phyloP scores from a whole-genome alignment of 148 eudicot genomes.

The Diospyros lotus region DNA sequence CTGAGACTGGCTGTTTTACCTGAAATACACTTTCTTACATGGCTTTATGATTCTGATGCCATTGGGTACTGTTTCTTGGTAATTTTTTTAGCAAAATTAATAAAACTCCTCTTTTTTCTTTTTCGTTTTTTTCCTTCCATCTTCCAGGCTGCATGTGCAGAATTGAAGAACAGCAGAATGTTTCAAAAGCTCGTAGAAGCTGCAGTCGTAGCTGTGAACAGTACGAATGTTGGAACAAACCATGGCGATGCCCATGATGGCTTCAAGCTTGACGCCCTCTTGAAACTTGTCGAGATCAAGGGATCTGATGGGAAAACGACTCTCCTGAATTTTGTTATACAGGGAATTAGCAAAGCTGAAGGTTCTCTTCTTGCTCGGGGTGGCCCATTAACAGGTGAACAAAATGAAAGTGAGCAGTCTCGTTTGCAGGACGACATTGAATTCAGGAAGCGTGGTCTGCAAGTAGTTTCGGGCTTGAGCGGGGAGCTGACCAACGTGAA shows the following conservation, averaged over 20 bases:
- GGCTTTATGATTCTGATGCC: no score
- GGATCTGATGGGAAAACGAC: constrained; percentile 83
- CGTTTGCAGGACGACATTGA: constrained; percentile 48
- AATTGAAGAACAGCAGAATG: constrained; percentile 76
- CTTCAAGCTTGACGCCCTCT: constrained; percentile 90
- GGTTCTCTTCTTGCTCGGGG: constrained; percentile 38
- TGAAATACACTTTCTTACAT: no score
- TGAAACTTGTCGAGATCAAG: constrained; percentile 77
- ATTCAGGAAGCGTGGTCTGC: constrained; percentile 59
- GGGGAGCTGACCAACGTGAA: constrained; percentile 80
- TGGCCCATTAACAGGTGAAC: constrained; percentile 5
- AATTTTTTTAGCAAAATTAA: no score
- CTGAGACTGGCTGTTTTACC: no score
- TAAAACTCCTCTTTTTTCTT: no score
- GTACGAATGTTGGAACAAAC: constrained; percentile 86
- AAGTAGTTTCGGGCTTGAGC: constrained; percentile 64
- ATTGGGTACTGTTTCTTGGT: no score
- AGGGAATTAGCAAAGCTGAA: constrained; percentile 67
- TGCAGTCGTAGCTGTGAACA: constrained; percentile 79
- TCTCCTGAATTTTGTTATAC: constrained; percentile 85
- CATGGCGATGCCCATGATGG: constrained; percentile 78
- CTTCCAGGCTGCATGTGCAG: constrained; percentile 67
- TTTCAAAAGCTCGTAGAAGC: constrained; percentile 84
- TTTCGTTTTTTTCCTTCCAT: background rate
- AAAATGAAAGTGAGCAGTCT: constrained; percentile 15